Base-by-base conservation (phyloP, 345 rosid species). In the Laguncularia racemosa region DNA sequence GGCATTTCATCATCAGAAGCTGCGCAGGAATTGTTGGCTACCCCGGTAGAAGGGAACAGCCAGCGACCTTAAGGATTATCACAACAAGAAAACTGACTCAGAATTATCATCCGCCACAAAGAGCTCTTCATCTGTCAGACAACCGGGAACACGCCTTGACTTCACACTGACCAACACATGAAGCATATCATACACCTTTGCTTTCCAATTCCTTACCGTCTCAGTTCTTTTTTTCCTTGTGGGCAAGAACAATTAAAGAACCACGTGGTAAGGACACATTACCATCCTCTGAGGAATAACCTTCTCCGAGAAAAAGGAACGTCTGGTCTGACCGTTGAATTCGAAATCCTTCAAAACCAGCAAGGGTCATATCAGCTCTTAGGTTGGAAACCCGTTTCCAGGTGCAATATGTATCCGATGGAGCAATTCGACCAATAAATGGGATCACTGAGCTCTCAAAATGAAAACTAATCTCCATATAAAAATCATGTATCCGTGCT, bases 321-420 rank as follows among this genome's bases (percentile, higher is more conserved):
- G 95, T 89, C 62, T 90, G 97, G 61, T 93, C 95, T 9, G 99
- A 87, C 58, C 99, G 77, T 61, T 90, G 97, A 62, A 93, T 90
- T 33, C 84, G 84, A 66, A 93, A 93, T 40, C 97, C 99, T 73
- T 93, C 99, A 62, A 93, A 93, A 51, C 99, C 99, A 3, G 97
- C 96, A 53, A 93, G 86, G 50, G 97, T 85, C 96, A 85, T 90
- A 67, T 93, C 99, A 55, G 99, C 99, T 23, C 97, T 95, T n/a
- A 93, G 92, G 72, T 90, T 90, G 33, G 95, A 81, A 14, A 97
- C 99, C 8, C 96, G 92, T 64, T 93, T 93, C 99, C 99, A 93
- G 65, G 89, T 90, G 68, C 96, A 81, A 52, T 93, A 93, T 48
- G 97, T 93, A 79, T 93, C 99, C 1, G 99, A 93, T 13, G 99